Evolutionary conservation across 164 flowering plant species (phyloP).

Genomic region (Tinospora cordifolia): DNA sequence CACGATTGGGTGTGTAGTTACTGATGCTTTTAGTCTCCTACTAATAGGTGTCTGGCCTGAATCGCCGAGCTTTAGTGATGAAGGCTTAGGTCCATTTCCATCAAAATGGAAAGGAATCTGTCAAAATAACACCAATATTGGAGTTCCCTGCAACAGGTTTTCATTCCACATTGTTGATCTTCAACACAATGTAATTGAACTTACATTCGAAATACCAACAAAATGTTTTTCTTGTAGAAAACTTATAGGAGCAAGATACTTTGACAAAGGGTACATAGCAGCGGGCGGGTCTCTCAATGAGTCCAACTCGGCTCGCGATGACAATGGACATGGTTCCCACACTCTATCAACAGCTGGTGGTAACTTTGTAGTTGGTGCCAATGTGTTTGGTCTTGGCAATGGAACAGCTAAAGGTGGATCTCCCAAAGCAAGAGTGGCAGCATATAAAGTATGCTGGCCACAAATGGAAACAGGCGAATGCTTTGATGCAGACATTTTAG

Average conservation of each 20-base stretch:
- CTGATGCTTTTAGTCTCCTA: not conserved
- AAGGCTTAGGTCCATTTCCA: slow-evolving; percentile 47
- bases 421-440: slow-evolving; percentile 54
- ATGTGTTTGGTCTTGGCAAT: slow-evolving; percentile 42
- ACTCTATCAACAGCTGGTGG: slow-evolving; percentile 79
- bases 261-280: slow-evolving; percentile 42
- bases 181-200: not conserved
- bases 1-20: not conserved
- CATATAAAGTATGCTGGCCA: slow-evolving; percentile 62
- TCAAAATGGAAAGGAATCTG: slow-evolving; percentile 55
- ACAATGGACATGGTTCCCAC: slow-evolving; percentile 68
- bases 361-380: slow-evolving; percentile 43
- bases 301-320: slow-evolving; percentile 36
- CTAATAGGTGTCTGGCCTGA: slow-evolving; percentile 54
- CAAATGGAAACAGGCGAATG: slow-evolving; percentile 22
- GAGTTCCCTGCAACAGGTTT: slow-evolving; percentile 46
- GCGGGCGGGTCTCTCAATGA: slow-evolving; percentile 17
- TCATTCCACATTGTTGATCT: not conserved
- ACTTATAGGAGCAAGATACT: slow-evolving; percentile 67
- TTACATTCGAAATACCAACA: too few relatives aligned
- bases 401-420: slow-evolving; percentile 72
- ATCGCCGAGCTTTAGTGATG: slow-evolving; percentile 47
- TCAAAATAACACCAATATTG: slow-evolving; percentile 20
- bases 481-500: slow-evolving; percentile 42
- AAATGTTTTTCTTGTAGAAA: slow-evolving; percentile 29